Percentiles rank a stretch among this genome's conserved stretches.
Evolutionary conservation across 345 rosid genomes (phyloP).

Genomic region (Populus davidiana): DNA sequence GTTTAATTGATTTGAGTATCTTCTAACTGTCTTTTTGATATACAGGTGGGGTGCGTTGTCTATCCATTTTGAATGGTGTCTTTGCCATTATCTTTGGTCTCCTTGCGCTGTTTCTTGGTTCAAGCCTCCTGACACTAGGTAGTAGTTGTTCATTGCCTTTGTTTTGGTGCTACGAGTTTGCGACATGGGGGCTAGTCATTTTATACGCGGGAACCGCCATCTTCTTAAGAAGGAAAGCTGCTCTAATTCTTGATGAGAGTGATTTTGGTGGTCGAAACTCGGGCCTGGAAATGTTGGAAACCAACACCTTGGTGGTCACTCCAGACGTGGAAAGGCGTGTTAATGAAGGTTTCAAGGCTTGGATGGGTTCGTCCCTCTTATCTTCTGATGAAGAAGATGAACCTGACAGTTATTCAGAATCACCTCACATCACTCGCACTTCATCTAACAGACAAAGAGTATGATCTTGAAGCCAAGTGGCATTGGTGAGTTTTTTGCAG

Average conservation of each 20-base stretch:
- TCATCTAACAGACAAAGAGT: constrained; percentile 44
- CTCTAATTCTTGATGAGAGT: constrained; percentile 62
- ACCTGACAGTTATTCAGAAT: constrained; percentile 48
- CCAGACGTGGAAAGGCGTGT: constrained; percentile 81
- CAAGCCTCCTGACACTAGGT: constrained; percentile 86
- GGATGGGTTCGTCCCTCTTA: constrained; percentile 87
- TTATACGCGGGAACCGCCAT: constrained; percentile 73
- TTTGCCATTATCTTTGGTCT: constrained; percentile 76
- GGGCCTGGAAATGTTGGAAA: constrained; percentile 89
- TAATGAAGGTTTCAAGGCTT: constrained; percentile 77
- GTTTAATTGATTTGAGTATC: not conserved
- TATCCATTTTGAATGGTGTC: constrained; percentile 63
- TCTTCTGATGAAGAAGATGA: constrained; percentile 94
- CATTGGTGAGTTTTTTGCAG: not conserved
- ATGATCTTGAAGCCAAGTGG: constrained; percentile 22
- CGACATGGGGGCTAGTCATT: constrained; percentile 76
- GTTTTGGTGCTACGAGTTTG: constrained; percentile 95
- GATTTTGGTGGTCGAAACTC: constrained; percentile 53
- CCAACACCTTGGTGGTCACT: constrained; percentile 61
- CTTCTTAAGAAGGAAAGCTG: constrained; percentile 70
- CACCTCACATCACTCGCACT: constrained; percentile 30
- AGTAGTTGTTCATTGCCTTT: constrained; percentile 83
- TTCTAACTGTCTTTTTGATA: not conserved
- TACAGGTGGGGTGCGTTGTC: constrained; percentile 85
- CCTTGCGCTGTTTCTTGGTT: constrained; percentile 81